Conservation (phyloP, 192 early-diverging fungal species). For the Diversispora eburnea region DNA sequence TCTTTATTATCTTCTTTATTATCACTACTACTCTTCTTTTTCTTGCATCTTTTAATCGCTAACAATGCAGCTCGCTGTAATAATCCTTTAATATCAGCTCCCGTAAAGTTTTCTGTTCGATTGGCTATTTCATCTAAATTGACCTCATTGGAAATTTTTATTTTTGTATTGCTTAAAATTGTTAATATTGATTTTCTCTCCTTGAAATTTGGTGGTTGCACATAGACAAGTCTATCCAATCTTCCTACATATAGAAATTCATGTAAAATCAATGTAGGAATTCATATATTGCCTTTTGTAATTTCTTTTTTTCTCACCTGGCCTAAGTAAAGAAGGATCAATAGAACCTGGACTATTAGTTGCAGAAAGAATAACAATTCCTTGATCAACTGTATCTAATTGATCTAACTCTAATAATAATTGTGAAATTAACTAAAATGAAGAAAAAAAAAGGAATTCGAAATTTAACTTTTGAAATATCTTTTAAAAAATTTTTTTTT, state of each 20-base stretch:
- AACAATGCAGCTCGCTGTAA: conserved; percentile 54
- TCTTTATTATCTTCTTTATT: background rate
- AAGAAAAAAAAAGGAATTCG: background rate
- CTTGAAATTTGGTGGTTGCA: conserved; percentile 55
- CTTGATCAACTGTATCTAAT: conserved; percentile 44
- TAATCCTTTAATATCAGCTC: conserved; percentile 65
- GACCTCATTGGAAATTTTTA: conserved; percentile 27
- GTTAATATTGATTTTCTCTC: conserved; percentile 66
- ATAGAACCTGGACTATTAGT: conserved; percentile 79
- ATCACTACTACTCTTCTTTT: conserved; percentile 19
- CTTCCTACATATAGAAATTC: conserved; percentile 48
- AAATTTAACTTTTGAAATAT: background rate
- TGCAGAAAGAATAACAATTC: conserved; percentile 78
- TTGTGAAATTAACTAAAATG: conserved; percentile 65
- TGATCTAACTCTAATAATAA: conserved; percentile 76
- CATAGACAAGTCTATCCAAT: conserved; percentile 72
- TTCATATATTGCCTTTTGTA: background rate
- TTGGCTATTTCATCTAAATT: conserved; percentile 44
- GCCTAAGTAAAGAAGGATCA: conserved; percentile 70
- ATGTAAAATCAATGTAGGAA: background rate
- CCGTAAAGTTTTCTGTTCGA: conserved; percentile 54
- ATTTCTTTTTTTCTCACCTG: conserved; percentile 46
- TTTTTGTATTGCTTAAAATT: conserved; percentile 40
- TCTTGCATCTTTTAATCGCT: conserved; percentile 40
- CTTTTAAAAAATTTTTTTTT: background rate